Base-by-base conservation (phyloP, 78 protist genomes). In the Pirum gemmata region DNA sequence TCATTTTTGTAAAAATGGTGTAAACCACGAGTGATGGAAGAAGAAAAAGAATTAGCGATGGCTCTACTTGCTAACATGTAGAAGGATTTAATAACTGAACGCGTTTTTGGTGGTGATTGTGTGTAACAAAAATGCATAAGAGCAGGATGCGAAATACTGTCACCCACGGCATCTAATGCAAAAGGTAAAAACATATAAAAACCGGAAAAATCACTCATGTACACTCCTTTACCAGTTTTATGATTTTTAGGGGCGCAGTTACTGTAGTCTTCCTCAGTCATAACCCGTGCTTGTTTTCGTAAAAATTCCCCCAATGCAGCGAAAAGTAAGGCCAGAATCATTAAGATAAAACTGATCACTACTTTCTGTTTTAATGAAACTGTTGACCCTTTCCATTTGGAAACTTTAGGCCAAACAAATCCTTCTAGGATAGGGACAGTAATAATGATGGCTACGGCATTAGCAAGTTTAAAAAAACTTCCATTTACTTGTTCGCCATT, bases 171-270 rank as follows among this genome's bases (percentile, higher is more conserved):
- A 73, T 61, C n/a, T 27, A 82, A 25, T 18, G 86, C 21, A 21
- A 40, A 82, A 18, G 86, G 86, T 21, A 82, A 27, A 40, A 82
- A 82, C n/a, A 82, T 82, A 0, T 34, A n/a, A 73, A 82, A 82
- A 27, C 51, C 86, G 0, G 41, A n/a, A 31, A 82, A 61, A 21
- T 34, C 40, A 21, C 79, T 61, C 86, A 82, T 82, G 29, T 8
- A 34, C 73, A 82, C 38, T 31, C 82, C 82, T 25, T 27, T 51
- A 29, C 29, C 82, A 29, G 29, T 27, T 0, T n/a, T 29, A 0
- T 29, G n/a, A n/a, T n/a, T n/a, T n/a, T n/a, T n/a, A 84, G 88
- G 77, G 86, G 75, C 61, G 21, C 88, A 84, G 74, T 41, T 34
- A 76, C 80, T 73, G n/a, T n/a, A n/a, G n/a, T n/a, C n/a, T n/a